Evolutionary conservation across 1,139 yeast genomes (phyloP), one percentile per base, ranked within the genome.

Genomic region (Sugiyamaella novakii): DNA sequence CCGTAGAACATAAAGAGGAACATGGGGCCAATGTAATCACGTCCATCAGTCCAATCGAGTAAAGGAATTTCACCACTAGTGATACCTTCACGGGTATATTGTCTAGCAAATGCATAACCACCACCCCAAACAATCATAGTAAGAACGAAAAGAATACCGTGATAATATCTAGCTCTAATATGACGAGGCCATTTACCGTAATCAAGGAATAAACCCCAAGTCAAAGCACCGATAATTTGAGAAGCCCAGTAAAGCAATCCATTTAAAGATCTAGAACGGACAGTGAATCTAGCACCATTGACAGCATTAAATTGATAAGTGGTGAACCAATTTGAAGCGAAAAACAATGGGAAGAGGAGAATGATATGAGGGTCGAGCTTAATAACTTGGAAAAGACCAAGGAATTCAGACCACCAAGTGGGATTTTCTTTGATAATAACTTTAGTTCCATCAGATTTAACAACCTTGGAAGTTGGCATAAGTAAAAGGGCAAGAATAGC

Each of bases 291-390:
- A 18, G 78, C 78, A 33, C 77, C 78, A 62, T 80, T 80, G 62
- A 76, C 73, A 54, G 77, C 78, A 61, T 79, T 79, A 58, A 78
- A 80, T 64, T 81, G 84, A 65, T 80, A 80, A 38, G 84, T 78
- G 70, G 79, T 79, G 68, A 80, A 81, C 81, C 82, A 80, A 70
- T 81, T 81, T 35, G 84, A 78, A 17, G 81, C 74, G 59, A 78
- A 77, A 63, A 80, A 81, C 79, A 79, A 76, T 39, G 83, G 83
- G 73, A 80, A 79, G 61, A 81, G 58, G 25, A 76, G 59, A 39
- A 66, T 37, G 18, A 65, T 75, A 58, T 66, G 71, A 47, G 81
- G 80, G 56, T 80, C 83, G 28, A 61, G 59, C 46, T 64, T 65
- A 56, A 80, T 68, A 44, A 76, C 63, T 48, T 60, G 61, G 53